Base-by-base conservation (phyloP, 1,139 yeast genomes). In the Pichiaceae sp. region DNA sequence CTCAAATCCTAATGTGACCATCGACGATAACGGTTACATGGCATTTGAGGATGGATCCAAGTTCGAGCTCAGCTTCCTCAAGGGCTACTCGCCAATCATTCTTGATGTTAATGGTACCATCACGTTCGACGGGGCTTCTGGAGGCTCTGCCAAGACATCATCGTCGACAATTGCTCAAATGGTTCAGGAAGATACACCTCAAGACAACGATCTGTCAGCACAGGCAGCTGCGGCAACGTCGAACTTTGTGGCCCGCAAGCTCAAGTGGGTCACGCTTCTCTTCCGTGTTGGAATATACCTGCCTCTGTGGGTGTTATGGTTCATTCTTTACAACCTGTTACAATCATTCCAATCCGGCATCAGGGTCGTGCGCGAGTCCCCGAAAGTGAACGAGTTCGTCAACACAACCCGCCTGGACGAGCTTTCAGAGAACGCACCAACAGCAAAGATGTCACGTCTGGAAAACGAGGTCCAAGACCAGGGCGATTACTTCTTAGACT, bases 401-500 rank as follows among this genome's bases (percentile, higher is more conserved):
- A 33, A 38, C 9, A 23, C 37, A 5, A 25, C 29, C 4, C 14
- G 34, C 12, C 6, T 41, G 3, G 48, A 45, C 14, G 38, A 37
- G 16, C 37, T 39, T 11, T 28, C 39, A 31, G 33, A 38, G 2
- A 68, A 38, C 51, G 56, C 42, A 14, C 45, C 47, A 29, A 32
- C 44, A n/a, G 37, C 40, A 4, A 52, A 44, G 29, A 42, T 63
- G 21, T 55, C 53, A 27, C 60, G 54, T 33, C 50, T 65, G 9
- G 55, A 56, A 30, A 55, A 51, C 29, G 54, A 62, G 19, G 53
- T 71, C 17, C 70, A 68, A 34, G 79, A 73, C 43, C 75, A 70
- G 37, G 74, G 78, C 19, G 81, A 75, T 40, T 63, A 57, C 20
- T 66, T 77, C 37, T 70, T 78, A 23, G 82, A 77, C 45, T 69